Evolutionary conservation across 306 rosid species (phyloP).

Genomic region (Vigna reflexopilosa): DNA sequence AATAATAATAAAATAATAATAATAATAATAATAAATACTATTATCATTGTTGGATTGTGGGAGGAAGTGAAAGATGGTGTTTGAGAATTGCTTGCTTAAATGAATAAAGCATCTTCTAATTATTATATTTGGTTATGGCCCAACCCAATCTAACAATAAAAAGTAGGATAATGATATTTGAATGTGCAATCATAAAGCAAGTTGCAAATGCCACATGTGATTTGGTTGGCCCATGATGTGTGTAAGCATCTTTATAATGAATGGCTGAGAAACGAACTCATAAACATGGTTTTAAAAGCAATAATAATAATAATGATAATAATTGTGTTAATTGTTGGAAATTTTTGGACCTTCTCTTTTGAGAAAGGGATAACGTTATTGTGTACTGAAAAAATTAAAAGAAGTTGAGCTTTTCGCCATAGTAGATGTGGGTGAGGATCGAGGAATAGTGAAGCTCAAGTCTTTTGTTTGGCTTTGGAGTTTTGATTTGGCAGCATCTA

Average conservation of each 20-base stretch:
- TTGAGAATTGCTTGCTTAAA: not conserved
- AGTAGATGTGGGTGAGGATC: constrained; percentile 27
- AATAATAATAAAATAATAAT: too few species aligned
- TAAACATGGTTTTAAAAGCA: constrained; percentile 1
- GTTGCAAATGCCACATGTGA: constrained; percentile 34
- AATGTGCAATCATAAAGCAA: constrained; percentile 3
- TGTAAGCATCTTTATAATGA: constrained; percentile 21
- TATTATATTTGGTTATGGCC: constrained; percentile 19
- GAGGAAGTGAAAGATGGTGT: not conserved
- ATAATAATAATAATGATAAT: not conserved
- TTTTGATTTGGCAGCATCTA: constrained; percentile 20
- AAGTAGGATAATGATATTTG: not conserved
- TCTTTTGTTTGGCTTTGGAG: constrained; percentile 14
- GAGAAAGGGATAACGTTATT: not conserved
- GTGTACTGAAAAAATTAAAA: not conserved
- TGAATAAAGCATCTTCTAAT: constrained; percentile 30
- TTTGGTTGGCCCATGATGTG: constrained; percentile 14
- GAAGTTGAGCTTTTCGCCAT: not conserved
- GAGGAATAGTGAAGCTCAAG: constrained; percentile 26
- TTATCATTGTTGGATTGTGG: not conserved
- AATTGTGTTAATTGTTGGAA: constrained; percentile 14
- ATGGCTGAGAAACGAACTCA: constrained; percentile 29
- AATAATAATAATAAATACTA: too few species aligned
- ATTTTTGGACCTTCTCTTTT: constrained; percentile 34
- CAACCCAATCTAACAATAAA: not conserved